Evolutionary conservation across 2,329 filamentous ascomycete species (phyloP).

Genomic region (Sarocladium strictum): DNA sequence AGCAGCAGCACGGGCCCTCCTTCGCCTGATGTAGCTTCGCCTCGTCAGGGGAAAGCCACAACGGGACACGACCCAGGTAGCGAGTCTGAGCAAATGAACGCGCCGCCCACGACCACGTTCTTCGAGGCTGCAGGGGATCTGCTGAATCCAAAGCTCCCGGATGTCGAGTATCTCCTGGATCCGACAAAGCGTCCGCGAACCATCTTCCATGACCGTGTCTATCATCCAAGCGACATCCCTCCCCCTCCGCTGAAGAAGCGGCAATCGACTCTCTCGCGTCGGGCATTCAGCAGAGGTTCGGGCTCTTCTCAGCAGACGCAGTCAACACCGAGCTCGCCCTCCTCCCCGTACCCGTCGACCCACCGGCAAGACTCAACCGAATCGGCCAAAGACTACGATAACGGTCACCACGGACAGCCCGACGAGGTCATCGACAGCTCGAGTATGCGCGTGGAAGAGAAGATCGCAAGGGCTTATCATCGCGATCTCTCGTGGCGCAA

Average conservation of each 20-base stretch:
- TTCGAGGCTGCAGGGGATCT: conserved; percentile 94
- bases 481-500: conserved; percentile 91
- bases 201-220: conserved; percentile 95
- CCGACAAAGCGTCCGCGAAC: conserved; percentile 75
- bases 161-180: conserved; percentile 75
- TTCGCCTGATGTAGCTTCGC: background rate
- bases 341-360: conserved; percentile 25
- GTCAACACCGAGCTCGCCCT: conserved; percentile 21
- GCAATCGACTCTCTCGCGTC: conserved; percentile 28
- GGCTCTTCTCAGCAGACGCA: conserved; percentile 15
- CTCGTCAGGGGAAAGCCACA: conserved; percentile 33
- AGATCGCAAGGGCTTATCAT: conserved; percentile 94
- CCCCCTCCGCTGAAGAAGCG: conserved; percentile 63
- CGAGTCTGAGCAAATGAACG: conserved; percentile 44
- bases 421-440: conserved; percentile 47
- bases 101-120: conserved; percentile 84
- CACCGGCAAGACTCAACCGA: conserved; percentile 34
- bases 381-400: conserved; percentile 46
- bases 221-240: conserved; percentile 90
- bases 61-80: conserved; percentile 43
- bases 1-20: background rate
- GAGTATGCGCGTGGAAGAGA: conserved; percentile 89
- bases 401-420: conserved; percentile 32
- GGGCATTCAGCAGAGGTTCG: conserved; percentile 19
- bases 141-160: conserved; percentile 81